Conservation (phyloP, 1,284 basidiomycete genomes). For the Boletus calvinii region DNA sequence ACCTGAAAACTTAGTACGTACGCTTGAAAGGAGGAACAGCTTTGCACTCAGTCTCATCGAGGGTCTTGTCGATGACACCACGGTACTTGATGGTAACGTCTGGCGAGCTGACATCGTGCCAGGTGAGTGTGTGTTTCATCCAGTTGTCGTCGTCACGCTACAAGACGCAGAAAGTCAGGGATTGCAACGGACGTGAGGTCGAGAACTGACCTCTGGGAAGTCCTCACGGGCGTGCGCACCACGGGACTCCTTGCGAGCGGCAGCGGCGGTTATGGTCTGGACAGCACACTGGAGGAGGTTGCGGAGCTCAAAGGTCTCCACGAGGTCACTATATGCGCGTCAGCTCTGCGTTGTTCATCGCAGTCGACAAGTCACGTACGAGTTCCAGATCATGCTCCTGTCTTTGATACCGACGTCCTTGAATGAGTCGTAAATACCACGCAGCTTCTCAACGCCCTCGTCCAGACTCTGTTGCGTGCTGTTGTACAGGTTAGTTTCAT, state of each 20-base stretch:
- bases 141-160: slow-evolving; percentile 86
- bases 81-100: slow-evolving; percentile 93
- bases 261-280: slow-evolving; percentile 94
- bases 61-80: slow-evolving; percentile 77
- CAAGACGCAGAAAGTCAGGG: slow-evolving; percentile 2
- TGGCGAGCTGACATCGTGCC: slow-evolving; percentile 72
- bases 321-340: slow-evolving; percentile 68
- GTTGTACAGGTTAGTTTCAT: slow-evolving; percentile 19
- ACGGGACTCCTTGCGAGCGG: slow-evolving; percentile 95
- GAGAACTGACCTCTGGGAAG: slow-evolving; percentile 71
- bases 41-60: slow-evolving; percentile 97
- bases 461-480: slow-evolving; percentile 91
- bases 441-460: slow-evolving; percentile 88
- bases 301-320: slow-evolving; percentile 96
- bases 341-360: slow-evolving; percentile 6
- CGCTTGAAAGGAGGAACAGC: slow-evolving; percentile 85
- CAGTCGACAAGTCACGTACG: slow-evolving; percentile 49
- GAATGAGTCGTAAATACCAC: slow-evolving; percentile 84
- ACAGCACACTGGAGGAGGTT: slow-evolving; percentile 95
- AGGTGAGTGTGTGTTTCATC: slow-evolving; percentile 95
- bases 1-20: slow-evolving; percentile 56
- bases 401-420: slow-evolving; percentile 95
- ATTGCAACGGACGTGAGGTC: neutral
- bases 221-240: slow-evolving; percentile 98
- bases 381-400: slow-evolving; percentile 99